phyloP scores from a whole-genome alignment of 129 eudicot species.

The carrot (Daucus carota) region DH1_v3.0 NC_030386.2:39213501-39214000 shows the following conservation, averaged over 20 bases:
- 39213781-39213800: conserved; percentile 87
- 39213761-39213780: conserved; percentile 92
- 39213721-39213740: conserved; percentile 89
- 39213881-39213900: neutral
- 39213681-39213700: neutral
- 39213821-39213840: conserved; percentile 88
- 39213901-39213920: neutral
- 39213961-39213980: neutral
- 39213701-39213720: conserved; percentile 3
- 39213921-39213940: neutral
- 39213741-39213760: conserved; percentile 79
- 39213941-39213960: neutral
- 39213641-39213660: neutral
- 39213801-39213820: conserved; percentile 79
- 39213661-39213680: neutral
- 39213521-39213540: conserved; percentile 18
- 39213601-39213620: conserved; percentile 57
- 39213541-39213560: conserved; percentile 41
- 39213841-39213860: conserved; percentile 75
- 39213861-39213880: conserved; percentile 33
- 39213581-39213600: conserved; percentile 45
- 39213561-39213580: conserved; percentile 54
- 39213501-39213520: conserved; percentile 25
- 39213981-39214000: neutral
- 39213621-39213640: neutral